phyloP scores from a whole-genome alignment of 2,329 filamentous ascomycete genomes.

The Ceratocystis smalleyi region DNA sequence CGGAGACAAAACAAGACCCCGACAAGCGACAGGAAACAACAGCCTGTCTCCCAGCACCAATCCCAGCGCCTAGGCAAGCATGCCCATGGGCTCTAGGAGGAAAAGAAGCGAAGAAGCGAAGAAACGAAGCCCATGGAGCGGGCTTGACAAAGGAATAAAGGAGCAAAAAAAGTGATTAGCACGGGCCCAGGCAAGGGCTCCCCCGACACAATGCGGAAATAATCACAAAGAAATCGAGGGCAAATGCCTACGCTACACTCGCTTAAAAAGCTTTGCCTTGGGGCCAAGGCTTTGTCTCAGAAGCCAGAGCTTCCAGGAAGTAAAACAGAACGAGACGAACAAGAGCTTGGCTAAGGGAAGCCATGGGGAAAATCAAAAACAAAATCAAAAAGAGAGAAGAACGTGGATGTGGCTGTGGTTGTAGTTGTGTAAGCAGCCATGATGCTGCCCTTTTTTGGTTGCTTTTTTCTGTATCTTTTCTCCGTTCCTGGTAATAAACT shows the following conservation, averaged over 20 bases:
- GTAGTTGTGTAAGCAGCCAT: background rate
- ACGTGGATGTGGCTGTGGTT: background rate
- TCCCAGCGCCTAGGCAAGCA: background rate
- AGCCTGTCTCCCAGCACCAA: too few relatives aligned
- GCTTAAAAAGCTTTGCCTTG: too few relatives aligned
- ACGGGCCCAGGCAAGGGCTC: too few relatives aligned
- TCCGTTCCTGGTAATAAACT: background rate
- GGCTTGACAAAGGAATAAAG: background rate
- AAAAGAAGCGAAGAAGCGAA: constrained; percentile 1
- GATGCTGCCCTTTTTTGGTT: background rate
- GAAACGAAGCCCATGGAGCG: background rate
- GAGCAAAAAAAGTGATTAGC: too few relatives aligned
- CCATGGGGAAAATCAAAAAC: background rate
- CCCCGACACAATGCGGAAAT: too few relatives aligned
- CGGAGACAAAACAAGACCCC: background rate
- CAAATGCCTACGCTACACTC: too few relatives aligned
- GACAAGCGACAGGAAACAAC: background rate
- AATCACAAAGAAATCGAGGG: too few relatives aligned
- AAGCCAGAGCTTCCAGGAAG: background rate
- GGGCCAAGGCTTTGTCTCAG: too few relatives aligned
- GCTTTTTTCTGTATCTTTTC: background rate
- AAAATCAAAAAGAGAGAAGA: background rate
- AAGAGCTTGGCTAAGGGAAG: background rate
- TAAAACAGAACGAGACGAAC: background rate
- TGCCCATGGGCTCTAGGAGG: background rate